These are phyloP conservation scores for Pythium apleroticum DNA, from an alignment of 352 stramenopile genomes.

Conservation along the genomic window DNA sequence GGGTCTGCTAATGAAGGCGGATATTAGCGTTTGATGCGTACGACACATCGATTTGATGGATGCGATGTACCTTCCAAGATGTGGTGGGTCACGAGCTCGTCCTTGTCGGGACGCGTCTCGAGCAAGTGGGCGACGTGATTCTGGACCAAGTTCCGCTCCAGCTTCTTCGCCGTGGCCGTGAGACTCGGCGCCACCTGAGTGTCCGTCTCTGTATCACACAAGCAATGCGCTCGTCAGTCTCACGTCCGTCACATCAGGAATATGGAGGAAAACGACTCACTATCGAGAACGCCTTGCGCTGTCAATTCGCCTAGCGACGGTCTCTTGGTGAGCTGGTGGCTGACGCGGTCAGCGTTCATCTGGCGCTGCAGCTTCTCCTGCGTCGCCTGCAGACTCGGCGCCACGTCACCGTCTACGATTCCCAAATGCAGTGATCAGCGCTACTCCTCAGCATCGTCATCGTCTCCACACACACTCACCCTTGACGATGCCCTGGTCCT, in stretches of 20 bases:
- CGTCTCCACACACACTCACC: constrained; percentile 21
- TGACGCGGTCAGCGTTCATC: constrained; percentile 72
- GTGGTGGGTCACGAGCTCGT: constrained; percentile 75
- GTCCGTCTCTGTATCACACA: constrained; percentile 37
- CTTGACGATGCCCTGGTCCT: constrained; percentile 67
- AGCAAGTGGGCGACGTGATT: constrained; percentile 83
- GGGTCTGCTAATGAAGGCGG: constrained; percentile 29
- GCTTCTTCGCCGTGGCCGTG: constrained; percentile 71
- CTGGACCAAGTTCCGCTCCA: constrained; percentile 75
- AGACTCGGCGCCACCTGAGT: constrained; percentile 61
- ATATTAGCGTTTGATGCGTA: not conserved
- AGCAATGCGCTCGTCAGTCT: not conserved
- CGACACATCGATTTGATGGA: no score
- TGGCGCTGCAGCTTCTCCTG: constrained; percentile 75
- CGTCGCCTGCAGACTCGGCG: constrained; percentile 77
- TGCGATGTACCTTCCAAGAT: constrained; percentile 55
- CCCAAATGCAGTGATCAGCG: not conserved
- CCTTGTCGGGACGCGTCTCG: constrained; percentile 71
- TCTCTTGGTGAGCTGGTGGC: constrained; percentile 69
- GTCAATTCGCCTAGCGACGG: constrained; percentile 60
- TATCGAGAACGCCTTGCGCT: constrained; percentile 59
- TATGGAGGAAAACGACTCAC: constrained; percentile 19
- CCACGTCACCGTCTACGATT: constrained; percentile 45
- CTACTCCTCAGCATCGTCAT: not conserved
- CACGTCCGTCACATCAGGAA: not conserved